Base-by-base conservation (phyloP, 495 filamentous ascomycete species). In the Aspergillus avenaceus region DNA sequence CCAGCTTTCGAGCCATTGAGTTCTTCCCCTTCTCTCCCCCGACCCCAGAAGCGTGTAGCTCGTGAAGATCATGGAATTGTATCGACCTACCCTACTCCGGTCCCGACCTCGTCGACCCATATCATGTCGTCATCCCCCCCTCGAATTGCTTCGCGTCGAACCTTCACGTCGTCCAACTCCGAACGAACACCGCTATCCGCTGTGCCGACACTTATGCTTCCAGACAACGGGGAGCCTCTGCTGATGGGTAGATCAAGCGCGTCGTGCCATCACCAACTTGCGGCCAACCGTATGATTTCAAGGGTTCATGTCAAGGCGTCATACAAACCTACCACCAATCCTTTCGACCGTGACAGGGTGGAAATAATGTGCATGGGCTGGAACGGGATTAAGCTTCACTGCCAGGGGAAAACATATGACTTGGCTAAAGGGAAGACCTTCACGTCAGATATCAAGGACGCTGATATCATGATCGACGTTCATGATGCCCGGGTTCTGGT, bases 301-400 rank as follows among this genome's bases (percentile, higher is more conserved):
- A 83, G 93, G 58, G 79, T 97, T 38, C 93, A 98, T 63, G 86
- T 96, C 66, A 86, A 89, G 62, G 91, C 91, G 49, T 78, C 82
- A 24, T 98, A 93, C 65, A 82, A 90, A 41, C 76, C 85, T 3
- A 80, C 85, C 8, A 72, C 78, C 6, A 79, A 80, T 23, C 71
- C 78, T 5, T 73, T 82, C 52, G 84, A 85, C 53, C 75, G 77
- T 49, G 83, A 81, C 59, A 83, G 82, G 67, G 79, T 97, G 41
- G 86, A 90, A 65, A 84, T 98, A 47, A 79, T 87, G 63, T 98
- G 93, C 69, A 80, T 86, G 61, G 93, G 93, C 14, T 97, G 92
- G 91, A 98, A 98, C 67, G 92, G 93, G 11, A 77, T 92, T 42
- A 96, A 90, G 66, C 71, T 98, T 49, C 91, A 96, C 69, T 97